Base-by-base conservation (phyloP, 164 flowering plant genomes). In the Houttuynia cordata region DNA sequence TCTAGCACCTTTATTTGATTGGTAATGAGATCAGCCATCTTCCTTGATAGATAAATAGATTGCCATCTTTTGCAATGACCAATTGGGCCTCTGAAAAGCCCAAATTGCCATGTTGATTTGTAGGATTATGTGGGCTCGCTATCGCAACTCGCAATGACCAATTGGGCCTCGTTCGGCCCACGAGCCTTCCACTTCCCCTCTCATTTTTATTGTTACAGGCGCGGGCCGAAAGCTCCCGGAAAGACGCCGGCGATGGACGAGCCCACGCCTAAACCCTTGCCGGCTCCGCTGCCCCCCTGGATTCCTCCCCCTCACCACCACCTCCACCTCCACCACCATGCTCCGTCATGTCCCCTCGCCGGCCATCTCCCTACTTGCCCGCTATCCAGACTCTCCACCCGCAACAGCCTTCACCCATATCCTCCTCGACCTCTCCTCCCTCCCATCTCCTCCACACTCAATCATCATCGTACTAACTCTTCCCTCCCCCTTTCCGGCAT, bases 311-410 rank as follows among this genome's bases (percentile, higher is more conserved):
- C 18, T 8, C 42, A 19, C 15, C 62, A 49, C 53, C 51, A 47
- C 5, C 53, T 22, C 51, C 53, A 45, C 39, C 51, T n/a, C 39
- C 52, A 42, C 24, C 52, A 14, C n/a, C 62, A 47, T n/a, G 21
- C 62, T 18, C 51, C 53, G 53, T 60, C 20, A 0, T 60, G 62
- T 12, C 62, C 41, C 37, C n/a, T 59, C 62, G 24, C 39, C 41
- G 52, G 37, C 22, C 54, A 17, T 60, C 24, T 30, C 23, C 34
- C 14, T 54, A 6, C 37, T 23, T 54, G 57, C 15, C 34, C 34
- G 1, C 34, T 54, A 30, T 30, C 2, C 37, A 30, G 22, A 18
- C 53, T 21, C 39, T 17, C 37, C 15, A 15, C 21, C 39, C 30
- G 17, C 23, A 53, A 19, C n/a, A 24, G 41, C 15, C 18, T 30